Conservation (phyloP, 805 yeast genomes). For the Yamadazyma akitaensis region DNA sequence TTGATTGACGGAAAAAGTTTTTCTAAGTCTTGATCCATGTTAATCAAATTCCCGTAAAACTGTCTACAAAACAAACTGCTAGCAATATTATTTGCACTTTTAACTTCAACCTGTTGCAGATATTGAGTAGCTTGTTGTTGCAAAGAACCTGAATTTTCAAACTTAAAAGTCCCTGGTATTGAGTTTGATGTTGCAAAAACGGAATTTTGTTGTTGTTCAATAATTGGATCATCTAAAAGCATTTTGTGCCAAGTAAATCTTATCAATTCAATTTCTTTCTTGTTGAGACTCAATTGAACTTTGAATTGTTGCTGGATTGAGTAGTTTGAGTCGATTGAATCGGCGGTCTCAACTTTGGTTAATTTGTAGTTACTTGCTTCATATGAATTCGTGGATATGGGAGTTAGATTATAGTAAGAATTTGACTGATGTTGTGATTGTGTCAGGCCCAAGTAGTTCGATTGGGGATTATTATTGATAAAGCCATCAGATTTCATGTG, state of each 20-base stretch:
- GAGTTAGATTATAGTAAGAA: slow-evolving; percentile 12
- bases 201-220: slow-evolving; percentile 4
- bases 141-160: neutral
- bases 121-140: slow-evolving; percentile 12
- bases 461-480: too few relatives aligned
- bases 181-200: slow-evolving; percentile 7
- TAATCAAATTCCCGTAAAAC: slow-evolving; percentile 65
- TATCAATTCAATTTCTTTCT: slow-evolving; percentile 42
- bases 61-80: slow-evolving; percentile 69
- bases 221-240: slow-evolving; percentile 34
- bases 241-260: slow-evolving; percentile 47
- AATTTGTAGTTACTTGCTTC: slow-evolving; percentile 20
- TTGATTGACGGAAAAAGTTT: slow-evolving; percentile 67
- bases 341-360: slow-evolving; percentile 21
- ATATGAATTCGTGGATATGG: slow-evolving; percentile 8
- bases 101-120: slow-evolving; percentile 11
- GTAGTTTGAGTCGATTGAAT: slow-evolving; percentile 21
- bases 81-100: slow-evolving; percentile 23
- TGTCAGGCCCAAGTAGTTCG: too few relatives aligned
- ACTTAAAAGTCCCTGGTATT: slow-evolving; percentile 39
- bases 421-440: neutral
- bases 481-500: neutral
- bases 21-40: slow-evolving; percentile 60
- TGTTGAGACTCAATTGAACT: slow-evolving; percentile 20
- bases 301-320: slow-evolving; percentile 14